These are phyloP conservation scores for Sporothrix inflata DNA, from an alignment of 2,329 filamentous ascomycete genomes.

Conservation along the genomic window DNA sequence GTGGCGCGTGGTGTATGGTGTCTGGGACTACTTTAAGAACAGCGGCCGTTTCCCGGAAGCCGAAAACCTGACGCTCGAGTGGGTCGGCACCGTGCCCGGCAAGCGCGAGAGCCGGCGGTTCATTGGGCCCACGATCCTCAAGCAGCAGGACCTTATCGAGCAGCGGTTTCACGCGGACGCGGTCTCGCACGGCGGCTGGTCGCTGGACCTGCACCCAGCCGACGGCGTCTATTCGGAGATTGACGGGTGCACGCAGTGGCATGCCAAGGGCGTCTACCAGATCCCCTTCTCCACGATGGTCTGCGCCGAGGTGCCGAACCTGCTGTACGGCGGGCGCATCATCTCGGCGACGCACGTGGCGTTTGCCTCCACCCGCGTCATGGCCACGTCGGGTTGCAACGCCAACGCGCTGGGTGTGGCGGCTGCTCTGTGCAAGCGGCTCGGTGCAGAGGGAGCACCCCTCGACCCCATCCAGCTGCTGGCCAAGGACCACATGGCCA, in stretches of 20 bases:
- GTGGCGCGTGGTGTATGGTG: conserved; percentile 37
- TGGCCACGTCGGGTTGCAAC: conserved; percentile 37
- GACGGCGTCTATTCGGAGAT: conserved; percentile 38
- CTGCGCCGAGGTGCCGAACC: conserved; percentile 37
- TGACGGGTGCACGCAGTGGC: conserved; percentile 38
- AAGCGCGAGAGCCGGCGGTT: conserved; percentile 37
- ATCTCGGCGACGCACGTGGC: conserved; percentile 37
- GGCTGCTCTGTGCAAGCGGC: conserved; percentile 34
- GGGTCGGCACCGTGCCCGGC: conserved; percentile 38
- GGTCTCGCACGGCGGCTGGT: conserved; percentile 37
- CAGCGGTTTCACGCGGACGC: conserved; percentile 36
- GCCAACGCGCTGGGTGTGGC: conserved; percentile 37
- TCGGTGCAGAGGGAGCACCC: background rate
- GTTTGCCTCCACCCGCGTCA: conserved; percentile 37
- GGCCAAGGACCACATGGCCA: conserved; percentile 36
- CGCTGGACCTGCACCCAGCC: conserved; percentile 37
- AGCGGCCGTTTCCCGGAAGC: conserved; percentile 37
- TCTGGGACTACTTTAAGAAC: conserved; percentile 39
- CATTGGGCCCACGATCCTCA: conserved; percentile 36
- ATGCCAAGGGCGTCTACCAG: conserved; percentile 37
- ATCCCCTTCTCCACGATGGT: conserved; percentile 38
- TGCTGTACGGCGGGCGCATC: conserved; percentile 37
- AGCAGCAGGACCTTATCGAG: conserved; percentile 37
- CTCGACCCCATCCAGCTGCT: conserved; percentile 35
- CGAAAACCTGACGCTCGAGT: conserved; percentile 37